Evolutionary conservation across 306 rosid species (phyloP), one percentile per base, ranked within the genome.

Genomic region (Alnus rubra): DNA sequence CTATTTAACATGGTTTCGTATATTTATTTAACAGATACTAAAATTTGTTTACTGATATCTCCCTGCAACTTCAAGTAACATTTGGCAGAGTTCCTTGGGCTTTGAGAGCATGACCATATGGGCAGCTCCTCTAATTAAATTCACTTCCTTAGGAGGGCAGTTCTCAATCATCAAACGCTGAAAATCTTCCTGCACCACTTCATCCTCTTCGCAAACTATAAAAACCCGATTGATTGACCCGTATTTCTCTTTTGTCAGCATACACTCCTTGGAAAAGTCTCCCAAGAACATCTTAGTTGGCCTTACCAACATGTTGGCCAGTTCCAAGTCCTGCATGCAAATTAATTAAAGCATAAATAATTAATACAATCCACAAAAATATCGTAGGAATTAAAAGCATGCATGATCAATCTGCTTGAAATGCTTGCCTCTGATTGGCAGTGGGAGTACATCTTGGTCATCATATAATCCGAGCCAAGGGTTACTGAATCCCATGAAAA

Each of bases 131-230:
- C 78, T 48, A 54, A 90, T 84, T 67, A 82, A 84, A 44, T 72
- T 30, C 63, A 88, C 90, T 37, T 78, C 64, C 37, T 75, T 15
- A 44, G 88, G 77, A 9, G 74, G 85, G 13, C 79, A 74, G 81
- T 86, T 86, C 50, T 84, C 79, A 18, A 91, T 81, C 87, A 84
- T 87, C 91, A 89, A 89, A 15, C 76, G 33, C 63, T 91, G 89
- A 78, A 9, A 77, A 7, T 69, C 85, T 39, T 39, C 14, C 0
- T 88, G 72, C 71, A 82, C 42, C 28, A 23, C 58, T 50, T 79
- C 18, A 30, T 91, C 96, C 55, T 79, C 82, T 2, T 70, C 69
- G 10, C 69, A 44, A 62, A 85, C 74, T 53, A 79, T 67, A 59
- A 13, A 89, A 59, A 68, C 84, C 51, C 80, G 49, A 4, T 81